Conservation (phyloP, 2,329 filamentous ascomycete species). For the Thelonectria rubi region DNA sequence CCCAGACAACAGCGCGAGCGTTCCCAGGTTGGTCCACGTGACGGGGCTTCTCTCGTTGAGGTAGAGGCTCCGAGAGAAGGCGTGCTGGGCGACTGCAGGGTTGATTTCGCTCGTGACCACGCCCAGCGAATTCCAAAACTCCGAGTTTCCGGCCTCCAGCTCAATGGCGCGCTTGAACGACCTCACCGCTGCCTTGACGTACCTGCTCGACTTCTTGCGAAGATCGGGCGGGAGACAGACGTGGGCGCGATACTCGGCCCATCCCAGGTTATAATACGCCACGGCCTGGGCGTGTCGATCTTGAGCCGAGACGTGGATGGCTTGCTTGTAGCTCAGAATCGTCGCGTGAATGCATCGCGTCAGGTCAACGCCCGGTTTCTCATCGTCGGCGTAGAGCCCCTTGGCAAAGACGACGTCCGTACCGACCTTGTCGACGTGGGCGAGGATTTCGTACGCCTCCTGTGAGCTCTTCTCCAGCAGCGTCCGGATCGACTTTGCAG, state of each 20-base stretch:
- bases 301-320: constrained; percentile 74
- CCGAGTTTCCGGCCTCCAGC: constrained; percentile 89
- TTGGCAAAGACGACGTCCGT: constrained; percentile 56
- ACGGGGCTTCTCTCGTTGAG: constrained; percentile 87
- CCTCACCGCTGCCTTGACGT: constrained; percentile 81
- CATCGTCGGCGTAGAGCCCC: constrained; percentile 56
- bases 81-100: constrained; percentile 88
- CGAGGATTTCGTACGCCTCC: constrained; percentile 67
- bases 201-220: constrained; percentile 69
- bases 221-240: constrained; percentile 64
- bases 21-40: constrained; percentile 90
- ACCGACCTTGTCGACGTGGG: constrained; percentile 73
- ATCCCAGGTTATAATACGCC: constrained; percentile 97
- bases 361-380: constrained; percentile 60
- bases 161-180: constrained; percentile 98
- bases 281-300: constrained; percentile 91
- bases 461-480: constrained; percentile 67
- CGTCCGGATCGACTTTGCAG: constrained; percentile 62
- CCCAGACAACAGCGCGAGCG: constrained; percentile 83
- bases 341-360: constrained; percentile 72
- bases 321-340: constrained; percentile 87
- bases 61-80: constrained; percentile 91
- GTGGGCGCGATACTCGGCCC: constrained; percentile 88
- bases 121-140: constrained; percentile 97
- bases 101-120: constrained; percentile 89